Percentiles rank a stretch among this genome's conserved stretches.
phyloP scores from a whole-genome alignment of 1,284 basidiomycete genomes.

The Vanrija humicola region DNA sequence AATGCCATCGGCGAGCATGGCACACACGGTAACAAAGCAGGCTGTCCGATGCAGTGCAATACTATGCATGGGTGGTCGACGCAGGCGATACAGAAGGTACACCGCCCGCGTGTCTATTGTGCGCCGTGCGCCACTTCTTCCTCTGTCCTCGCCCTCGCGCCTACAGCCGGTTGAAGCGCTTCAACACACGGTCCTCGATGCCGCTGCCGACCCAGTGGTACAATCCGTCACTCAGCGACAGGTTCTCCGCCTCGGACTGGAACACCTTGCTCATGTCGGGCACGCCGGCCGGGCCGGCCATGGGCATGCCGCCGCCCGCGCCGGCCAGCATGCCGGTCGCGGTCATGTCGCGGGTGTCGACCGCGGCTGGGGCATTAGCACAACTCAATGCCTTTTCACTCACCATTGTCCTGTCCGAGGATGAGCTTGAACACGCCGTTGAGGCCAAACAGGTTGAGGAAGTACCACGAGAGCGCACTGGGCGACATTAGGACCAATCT shows the following conservation, averaged over 20 bases:
- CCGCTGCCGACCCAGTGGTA: constrained; percentile 77
- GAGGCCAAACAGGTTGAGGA: constrained; percentile 96
- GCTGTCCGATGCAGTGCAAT: neutral
- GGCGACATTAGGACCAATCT: neutral
- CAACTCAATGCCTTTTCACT: constrained; percentile 33
- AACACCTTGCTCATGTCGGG: constrained; percentile 88
- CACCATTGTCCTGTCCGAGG: constrained; percentile 86
- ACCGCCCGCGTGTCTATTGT: neutral
- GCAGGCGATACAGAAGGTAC: neutral
- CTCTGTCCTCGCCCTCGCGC: neutral
- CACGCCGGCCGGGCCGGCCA: constrained; percentile 55
- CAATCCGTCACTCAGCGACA: constrained; percentile 80
- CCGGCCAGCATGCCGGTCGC: constrained; percentile 63
- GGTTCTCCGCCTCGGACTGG: constrained; percentile 86
- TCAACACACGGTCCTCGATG: constrained; percentile 71
- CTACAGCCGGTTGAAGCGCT: constrained; percentile 51
- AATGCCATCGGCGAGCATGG: too few species aligned
- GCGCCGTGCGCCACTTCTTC: neutral
- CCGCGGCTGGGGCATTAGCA: constrained; percentile 58
- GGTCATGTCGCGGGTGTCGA: constrained; percentile 69
- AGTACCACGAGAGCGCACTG: constrained; percentile 92
- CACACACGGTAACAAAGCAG: too few species aligned
- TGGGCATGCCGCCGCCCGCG: constrained; percentile 52
- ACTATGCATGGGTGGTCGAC: neutral
- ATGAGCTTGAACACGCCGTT: constrained; percentile 93